A percentile compares a stretch with the other conserved stretches of the same genome.
These are phyloP conservation scores for Talaromyces wortmannii DNA, from an alignment of 495 filamentous ascomycete species.

Conservation along the genomic window DNA sequence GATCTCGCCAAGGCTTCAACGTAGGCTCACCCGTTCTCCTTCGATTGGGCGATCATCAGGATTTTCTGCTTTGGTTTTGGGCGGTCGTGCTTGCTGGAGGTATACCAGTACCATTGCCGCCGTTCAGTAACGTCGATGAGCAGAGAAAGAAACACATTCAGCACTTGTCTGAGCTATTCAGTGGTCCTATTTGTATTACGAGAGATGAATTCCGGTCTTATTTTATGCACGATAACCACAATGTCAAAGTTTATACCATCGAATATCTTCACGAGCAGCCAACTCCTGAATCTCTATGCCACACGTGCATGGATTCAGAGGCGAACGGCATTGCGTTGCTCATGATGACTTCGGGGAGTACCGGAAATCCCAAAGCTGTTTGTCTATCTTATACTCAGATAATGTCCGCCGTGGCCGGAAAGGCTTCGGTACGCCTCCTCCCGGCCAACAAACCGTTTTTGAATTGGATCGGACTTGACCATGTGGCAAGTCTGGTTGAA, in stretches of 20 bases:
- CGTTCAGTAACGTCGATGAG: constrained; percentile 23
- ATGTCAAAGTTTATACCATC: background rate
- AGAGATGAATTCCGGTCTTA: background rate
- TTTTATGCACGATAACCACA: background rate
- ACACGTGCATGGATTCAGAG: background rate
- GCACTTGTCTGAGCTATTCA: constrained; percentile 5
- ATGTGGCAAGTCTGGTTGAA: constrained; percentile 45
- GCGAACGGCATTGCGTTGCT: constrained; percentile 19
- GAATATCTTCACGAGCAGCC: background rate
- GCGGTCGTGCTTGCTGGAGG: constrained; percentile 26
- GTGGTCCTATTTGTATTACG: constrained; percentile 12
- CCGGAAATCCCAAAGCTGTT: constrained; percentile 50
- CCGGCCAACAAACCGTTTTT: constrained; percentile 21
- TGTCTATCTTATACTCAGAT: constrained; percentile 36
- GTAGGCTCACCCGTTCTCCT: background rate
- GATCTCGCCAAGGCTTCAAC: background rate
- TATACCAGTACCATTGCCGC: constrained; percentile 33
- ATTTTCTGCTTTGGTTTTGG: constrained; percentile 32
- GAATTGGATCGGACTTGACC: constrained; percentile 47
- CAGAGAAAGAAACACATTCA: constrained; percentile 15
- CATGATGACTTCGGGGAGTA: constrained; percentile 54
- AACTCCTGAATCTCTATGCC: background rate
- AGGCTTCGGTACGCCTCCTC: constrained; percentile 9
- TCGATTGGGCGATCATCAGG: background rate
- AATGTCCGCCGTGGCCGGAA: constrained; percentile 36